Base-by-base conservation (phyloP, 306 rosid species). In the Astragalus membranaceus region DNA sequence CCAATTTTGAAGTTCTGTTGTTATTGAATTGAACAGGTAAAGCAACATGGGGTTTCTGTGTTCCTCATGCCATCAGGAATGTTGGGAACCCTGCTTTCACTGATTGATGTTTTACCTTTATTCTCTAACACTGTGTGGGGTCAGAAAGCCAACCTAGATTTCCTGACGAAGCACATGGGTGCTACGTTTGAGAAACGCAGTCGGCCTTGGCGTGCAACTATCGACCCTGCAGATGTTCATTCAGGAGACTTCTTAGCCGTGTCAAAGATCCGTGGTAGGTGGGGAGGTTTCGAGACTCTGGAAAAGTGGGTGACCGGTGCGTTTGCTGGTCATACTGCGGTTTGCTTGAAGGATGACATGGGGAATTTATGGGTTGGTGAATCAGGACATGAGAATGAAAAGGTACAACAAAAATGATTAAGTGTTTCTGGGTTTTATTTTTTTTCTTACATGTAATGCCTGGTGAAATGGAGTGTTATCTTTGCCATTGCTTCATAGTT, bases 1-100 rank as follows among this genome's bases (percentile, higher is more conserved):
- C 3, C 13, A 20, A 8, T 20, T 52, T 20, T 1, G 13, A 52
- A 10, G 3, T 52, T 52, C 4, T 17, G 0, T 66, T 46, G 57
- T 72, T 30, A 30, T n/a, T 46, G 33, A 64, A 51, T 79, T 77
- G 84, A 73, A 71, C 95, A 92, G 98, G 88, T 92, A 42, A 92
- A 89, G 89, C 88, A 85, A 71, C 98, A 92, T 5, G 92, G 95
- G 67, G 76, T 89, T 39, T 89, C 95, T 59, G 96, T 92, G 77
- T 92, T 92, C 82, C 98, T 92, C 59, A 88, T 92, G 98, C 98
- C 96, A 54, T 89, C 98, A 0, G 98, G 98, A 72, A 89, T 92
- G 98, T 76, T 92, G 75, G 98, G 98, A 75, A 89, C 95, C 1
- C 74, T 92, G 57, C 89, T 92, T 33, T 89, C 96, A 46, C 69